phyloP scores from a whole-genome alignment of 2,329 filamentous ascomycete genomes.

The Chaetomium sp. region DNA sequence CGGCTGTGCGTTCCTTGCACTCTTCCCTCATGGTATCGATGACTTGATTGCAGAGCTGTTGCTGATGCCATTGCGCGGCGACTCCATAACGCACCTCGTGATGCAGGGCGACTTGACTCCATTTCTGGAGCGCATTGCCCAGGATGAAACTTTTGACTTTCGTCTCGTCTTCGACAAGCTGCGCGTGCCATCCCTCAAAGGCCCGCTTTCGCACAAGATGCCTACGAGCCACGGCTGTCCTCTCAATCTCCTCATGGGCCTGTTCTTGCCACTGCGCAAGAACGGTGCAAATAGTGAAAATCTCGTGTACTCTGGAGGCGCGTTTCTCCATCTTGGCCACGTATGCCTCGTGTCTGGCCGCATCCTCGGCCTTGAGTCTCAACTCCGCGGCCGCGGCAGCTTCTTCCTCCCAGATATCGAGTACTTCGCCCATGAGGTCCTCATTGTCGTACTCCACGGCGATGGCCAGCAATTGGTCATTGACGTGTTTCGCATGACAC shows the following conservation, averaged over 20 bases:
- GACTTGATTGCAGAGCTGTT: conserved; percentile 25
- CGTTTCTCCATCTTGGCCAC: conserved; percentile 46
- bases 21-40: conserved; percentile 29
- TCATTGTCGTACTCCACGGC: conserved; percentile 19
- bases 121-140: conserved; percentile 24
- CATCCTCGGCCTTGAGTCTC: conserved; percentile 13
- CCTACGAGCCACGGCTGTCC: conserved; percentile 60
- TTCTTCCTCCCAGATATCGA: conserved; percentile 22
- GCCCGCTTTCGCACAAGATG: conserved; percentile 64
- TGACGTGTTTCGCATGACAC: conserved; percentile 8
- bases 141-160: conserved; percentile 37
- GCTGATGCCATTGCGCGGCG: conserved; percentile 27
- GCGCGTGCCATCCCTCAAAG: conserved; percentile 63
- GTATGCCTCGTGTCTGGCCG: conserved; percentile 25
- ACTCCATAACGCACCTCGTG: conserved; percentile 20
- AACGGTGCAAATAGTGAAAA: conserved; percentile 58
- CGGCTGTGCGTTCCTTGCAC: conserved; percentile 23
- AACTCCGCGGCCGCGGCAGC: conserved; percentile 5
- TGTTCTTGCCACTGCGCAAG: conserved; percentile 64
- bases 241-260: conserved; percentile 57
- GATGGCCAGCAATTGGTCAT: conserved; percentile 1
- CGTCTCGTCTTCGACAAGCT: conserved; percentile 54
- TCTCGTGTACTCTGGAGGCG: conserved; percentile 56
- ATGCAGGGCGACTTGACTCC: conserved; percentile 23
- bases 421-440: conserved; percentile 19